These are phyloP conservation scores for Clonostachys rhizophaga DNA, from an alignment of 2,329 filamentous ascomycete species.

Conservation along the genomic window DNA sequence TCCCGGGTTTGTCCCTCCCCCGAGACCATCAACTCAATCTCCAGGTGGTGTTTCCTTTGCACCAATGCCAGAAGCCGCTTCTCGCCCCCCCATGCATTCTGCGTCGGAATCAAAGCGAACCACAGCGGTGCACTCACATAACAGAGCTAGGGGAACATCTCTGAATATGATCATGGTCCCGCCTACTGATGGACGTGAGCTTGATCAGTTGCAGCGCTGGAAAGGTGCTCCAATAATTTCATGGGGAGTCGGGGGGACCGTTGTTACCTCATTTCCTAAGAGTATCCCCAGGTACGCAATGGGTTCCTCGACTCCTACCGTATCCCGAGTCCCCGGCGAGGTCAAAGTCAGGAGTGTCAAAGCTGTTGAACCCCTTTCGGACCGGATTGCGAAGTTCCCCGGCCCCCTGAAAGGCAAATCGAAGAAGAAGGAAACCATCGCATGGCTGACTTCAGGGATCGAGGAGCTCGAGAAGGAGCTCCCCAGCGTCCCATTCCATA, in stretches of 20 bases:
- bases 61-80: too few relatives aligned
- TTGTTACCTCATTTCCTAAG: slow-evolving; percentile 84
- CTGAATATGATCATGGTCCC: slow-evolving; percentile 52
- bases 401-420: slow-evolving; percentile 84
- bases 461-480: slow-evolving; percentile 61
- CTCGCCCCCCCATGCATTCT: slow-evolving; percentile 20
- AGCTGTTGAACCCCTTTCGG: slow-evolving; percentile 65
- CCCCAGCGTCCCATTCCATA: slow-evolving; percentile 42
- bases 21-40: slow-evolving; percentile 30
- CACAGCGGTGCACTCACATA: slow-evolving; percentile 5
- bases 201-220: slow-evolving; percentile 84
- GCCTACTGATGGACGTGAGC: slow-evolving; percentile 61
- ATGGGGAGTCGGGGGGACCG: slow-evolving; percentile 81
- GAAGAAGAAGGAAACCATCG: slow-evolving; percentile 89
- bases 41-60: too few relatives aligned
- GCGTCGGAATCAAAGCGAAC: slow-evolving; percentile 26
- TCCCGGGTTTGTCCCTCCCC: slow-evolving; percentile 47
- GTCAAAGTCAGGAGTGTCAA: slow-evolving; percentile 74
- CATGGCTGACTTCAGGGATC: slow-evolving; percentile 78
- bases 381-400: slow-evolving; percentile 76
- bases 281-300: slow-evolving; percentile 82
- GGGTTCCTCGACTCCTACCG: slow-evolving; percentile 66
- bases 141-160: slow-evolving; percentile 46
- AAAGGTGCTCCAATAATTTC: slow-evolving; percentile 81
- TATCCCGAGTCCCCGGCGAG: slow-evolving; percentile 78